These are phyloP conservation scores for Thelonectria olida DNA, from an alignment of 2,329 filamentous ascomycete species.

Conservation along the genomic window DNA sequence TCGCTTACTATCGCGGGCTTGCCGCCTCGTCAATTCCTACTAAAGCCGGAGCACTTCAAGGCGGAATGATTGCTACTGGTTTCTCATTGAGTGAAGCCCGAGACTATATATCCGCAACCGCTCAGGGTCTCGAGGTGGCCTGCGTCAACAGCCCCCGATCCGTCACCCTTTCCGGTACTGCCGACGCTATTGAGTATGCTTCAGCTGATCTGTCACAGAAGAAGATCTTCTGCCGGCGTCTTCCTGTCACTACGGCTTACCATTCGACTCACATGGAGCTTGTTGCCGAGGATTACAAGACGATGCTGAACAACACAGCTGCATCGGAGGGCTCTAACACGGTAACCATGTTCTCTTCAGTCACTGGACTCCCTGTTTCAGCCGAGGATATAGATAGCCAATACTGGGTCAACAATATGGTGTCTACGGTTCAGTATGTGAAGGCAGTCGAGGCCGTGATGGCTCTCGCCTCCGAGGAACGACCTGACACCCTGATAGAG, in stretches of 20 bases:
- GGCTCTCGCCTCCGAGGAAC: conserved; percentile 33
- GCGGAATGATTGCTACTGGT: conserved; percentile 54
- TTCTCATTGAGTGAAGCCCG: conserved; percentile 42
- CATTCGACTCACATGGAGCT: conserved; percentile 56
- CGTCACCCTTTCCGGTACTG: conserved; percentile 54
- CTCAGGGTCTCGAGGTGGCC: conserved; percentile 46
- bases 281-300: conserved; percentile 48
- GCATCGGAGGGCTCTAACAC: conserved; percentile 15
- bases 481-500: conserved; percentile 51
- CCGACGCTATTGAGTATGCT: conserved; percentile 43
- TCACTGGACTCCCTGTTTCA: conserved; percentile 43
- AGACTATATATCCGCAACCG: conserved; percentile 37
- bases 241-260: conserved; percentile 53
- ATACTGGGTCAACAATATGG: conserved; percentile 60
- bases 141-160: conserved; percentile 56
- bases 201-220: conserved; percentile 42
- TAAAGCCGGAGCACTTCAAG: conserved; percentile 42
- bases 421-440: conserved; percentile 55
- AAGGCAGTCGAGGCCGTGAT: conserved; percentile 50
- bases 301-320: conserved; percentile 38
- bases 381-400: conserved; percentile 40
- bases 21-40: conserved; percentile 42
- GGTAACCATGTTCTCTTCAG: conserved; percentile 53
- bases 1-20: conserved; percentile 53
- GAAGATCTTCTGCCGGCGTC: conserved; percentile 46